Percentiles rank a stretch among this genome's conserved stretches.
Evolutionary conservation across 2,329 filamentous ascomycete species (phyloP).

Genomic region (Fusarium coicis): DNA sequence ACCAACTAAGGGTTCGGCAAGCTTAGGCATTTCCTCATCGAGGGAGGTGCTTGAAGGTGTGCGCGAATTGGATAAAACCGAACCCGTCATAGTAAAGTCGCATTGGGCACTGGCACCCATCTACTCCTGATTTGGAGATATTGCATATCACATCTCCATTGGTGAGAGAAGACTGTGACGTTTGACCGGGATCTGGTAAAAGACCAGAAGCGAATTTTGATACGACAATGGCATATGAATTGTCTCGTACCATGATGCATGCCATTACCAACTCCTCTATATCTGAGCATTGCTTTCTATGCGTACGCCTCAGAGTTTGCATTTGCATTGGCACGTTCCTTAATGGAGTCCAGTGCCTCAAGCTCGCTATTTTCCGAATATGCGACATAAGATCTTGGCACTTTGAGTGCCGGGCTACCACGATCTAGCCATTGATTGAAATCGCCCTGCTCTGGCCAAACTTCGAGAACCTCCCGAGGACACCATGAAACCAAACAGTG

Average conservation of each 20-base stretch:
- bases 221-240: conserved; percentile 24
- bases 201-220: conserved; percentile 1
- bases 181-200: not conserved
- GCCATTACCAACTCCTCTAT: not conserved
- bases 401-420: conserved; percentile 2
- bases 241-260: conserved; percentile 6
- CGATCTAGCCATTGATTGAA: conserved; percentile 11
- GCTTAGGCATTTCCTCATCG: conserved; percentile 25
- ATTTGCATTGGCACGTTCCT: conserved; percentile 11
- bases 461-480: conserved; percentile 5
- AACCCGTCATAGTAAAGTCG: conserved; percentile 17
- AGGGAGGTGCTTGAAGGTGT: conserved; percentile 29
- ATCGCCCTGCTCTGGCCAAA: conserved; percentile 23
- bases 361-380: conserved; percentile 8
- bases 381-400: conserved; percentile 18
- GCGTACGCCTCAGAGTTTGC: conserved; percentile 5
- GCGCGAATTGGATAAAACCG: conserved; percentile 18
- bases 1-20: conserved; percentile 9
- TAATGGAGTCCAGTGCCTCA: conserved; percentile 5
- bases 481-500: not conserved
- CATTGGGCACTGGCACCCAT: conserved; percentile 28
- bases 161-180: conserved; percentile 18
- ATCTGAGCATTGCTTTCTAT: not conserved
- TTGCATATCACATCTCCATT: conserved; percentile 12
- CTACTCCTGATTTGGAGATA: not conserved